Percentiles rank a stretch among this genome's conserved stretches.
Conservation (phyloP, 345 rosid genomes). For the Fremontodendron californicum region DNA sequence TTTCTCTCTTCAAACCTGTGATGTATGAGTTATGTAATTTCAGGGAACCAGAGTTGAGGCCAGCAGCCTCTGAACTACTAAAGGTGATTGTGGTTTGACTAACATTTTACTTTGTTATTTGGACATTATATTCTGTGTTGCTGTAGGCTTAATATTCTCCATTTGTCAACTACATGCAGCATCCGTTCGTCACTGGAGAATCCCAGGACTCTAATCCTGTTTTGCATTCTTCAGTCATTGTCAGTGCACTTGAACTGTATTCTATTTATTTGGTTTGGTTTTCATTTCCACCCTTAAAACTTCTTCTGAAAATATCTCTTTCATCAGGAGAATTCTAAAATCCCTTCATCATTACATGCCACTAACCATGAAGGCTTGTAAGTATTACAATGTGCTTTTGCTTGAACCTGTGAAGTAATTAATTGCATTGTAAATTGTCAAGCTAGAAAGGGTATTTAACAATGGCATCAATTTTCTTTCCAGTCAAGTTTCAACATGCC, state of each 20-base stretch:
- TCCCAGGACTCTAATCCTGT: constrained; percentile 33
- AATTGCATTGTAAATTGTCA: not conserved
- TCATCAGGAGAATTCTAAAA: constrained; percentile 47
- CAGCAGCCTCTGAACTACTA: constrained; percentile 67
- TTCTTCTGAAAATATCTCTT: constrained; percentile 11
- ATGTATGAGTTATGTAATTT: constrained; percentile 20
- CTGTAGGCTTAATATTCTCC: constrained; percentile 2
- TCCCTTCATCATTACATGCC: constrained; percentile 25
- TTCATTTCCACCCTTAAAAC: constrained; percentile 1
- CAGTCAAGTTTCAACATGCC: constrained; percentile 47
- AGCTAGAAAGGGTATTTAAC: constrained; percentile 7
- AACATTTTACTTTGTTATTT: not conserved
- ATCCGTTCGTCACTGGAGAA: constrained; percentile 67
- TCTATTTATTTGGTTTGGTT: constrained; percentile 14
- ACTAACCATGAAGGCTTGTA: constrained; percentile 36
- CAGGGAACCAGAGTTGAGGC: constrained; percentile 87
- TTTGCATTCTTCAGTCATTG: constrained; percentile 36
- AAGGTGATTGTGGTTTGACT: constrained; percentile 45
- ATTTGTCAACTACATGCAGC: constrained; percentile 46
- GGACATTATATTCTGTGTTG: not conserved
- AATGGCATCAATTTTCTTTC: constrained; percentile 26
- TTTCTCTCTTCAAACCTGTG: constrained; percentile 18
- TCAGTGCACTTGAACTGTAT: constrained; percentile 31
- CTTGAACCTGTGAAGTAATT: constrained; percentile 5
- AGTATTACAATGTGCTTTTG: constrained; percentile 26